A percentile compares a stretch with the other conserved stretches of the same genome.
Conservation (phyloP, 306 rosid species). For the Oemleria cerasiformis region DNA sequence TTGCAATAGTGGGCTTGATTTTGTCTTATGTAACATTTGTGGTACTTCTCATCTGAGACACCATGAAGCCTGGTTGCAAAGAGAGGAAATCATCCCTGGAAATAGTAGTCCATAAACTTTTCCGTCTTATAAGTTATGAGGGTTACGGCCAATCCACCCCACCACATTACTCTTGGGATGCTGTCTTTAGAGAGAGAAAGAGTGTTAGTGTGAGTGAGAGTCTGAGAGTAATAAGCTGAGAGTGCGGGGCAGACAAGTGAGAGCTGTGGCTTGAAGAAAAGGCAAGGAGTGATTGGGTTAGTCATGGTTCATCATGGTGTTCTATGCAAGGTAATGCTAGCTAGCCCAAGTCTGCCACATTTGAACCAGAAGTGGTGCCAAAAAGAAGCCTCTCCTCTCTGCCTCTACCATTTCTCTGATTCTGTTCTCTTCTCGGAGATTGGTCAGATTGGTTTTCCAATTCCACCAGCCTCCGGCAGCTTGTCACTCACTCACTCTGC, state of each 20-base stretch:
- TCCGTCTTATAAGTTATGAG: not conserved
- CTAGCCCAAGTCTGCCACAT: constrained; percentile 25
- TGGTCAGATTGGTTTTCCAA: constrained; percentile 41
- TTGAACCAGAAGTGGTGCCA: constrained; percentile 23
- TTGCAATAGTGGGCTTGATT: not conserved
- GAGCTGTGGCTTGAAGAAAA: not conserved
- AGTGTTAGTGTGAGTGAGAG: not conserved
- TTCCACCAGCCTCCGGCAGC: constrained; percentile 39
- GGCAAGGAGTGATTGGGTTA: constrained; percentile 4
- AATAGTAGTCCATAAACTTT: not conserved
- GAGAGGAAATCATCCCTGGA: constrained; percentile 3
- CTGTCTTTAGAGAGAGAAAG: constrained; percentile 5
- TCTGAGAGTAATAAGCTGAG: not conserved
- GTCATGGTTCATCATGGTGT: constrained; percentile 22
- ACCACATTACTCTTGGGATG: constrained; percentile 9
- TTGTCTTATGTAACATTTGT: too few relatives aligned
- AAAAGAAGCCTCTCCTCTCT: not conserved
- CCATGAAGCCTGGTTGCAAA: not conserved
- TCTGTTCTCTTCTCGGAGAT: not conserved
- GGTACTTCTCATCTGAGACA: not conserved
- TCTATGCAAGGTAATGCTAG: constrained; percentile 22
- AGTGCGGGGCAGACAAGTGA: not conserved
- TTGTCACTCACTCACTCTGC: constrained; percentile 30
- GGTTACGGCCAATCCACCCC: not conserved
- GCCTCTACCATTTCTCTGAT: constrained; percentile 10